phyloP scores from a whole-genome alignment of 306 rosid species.

The Inga leiocalycina region DNA sequence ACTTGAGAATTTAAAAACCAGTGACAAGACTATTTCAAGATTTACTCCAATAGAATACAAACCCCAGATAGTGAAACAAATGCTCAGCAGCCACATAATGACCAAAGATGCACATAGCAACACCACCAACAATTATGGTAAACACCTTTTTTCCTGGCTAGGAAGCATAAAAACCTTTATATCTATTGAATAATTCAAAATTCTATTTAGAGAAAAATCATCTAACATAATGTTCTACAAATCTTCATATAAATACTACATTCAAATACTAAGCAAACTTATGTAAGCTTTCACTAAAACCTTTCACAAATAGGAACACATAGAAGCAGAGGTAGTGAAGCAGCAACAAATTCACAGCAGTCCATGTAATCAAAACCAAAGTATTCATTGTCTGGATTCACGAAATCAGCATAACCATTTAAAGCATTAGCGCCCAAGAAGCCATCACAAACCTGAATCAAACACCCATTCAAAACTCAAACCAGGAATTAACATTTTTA shows the following conservation, averaged over 20 bases:
- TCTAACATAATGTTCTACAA: conserved; percentile 35
- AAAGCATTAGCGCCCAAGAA: conserved; percentile 81
- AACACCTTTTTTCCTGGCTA: conserved; percentile 30
- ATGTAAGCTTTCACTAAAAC: conserved; percentile 47
- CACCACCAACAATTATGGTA: conserved; percentile 18
- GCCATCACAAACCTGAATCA: conserved; percentile 85
- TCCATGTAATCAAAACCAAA: conserved; percentile 78
- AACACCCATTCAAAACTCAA: conserved; percentile 61
- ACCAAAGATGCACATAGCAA: conserved; percentile 32
- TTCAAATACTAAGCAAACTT: conserved; percentile 42
- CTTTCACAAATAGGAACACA: conserved; percentile 52
- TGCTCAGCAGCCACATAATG: conserved; percentile 21
- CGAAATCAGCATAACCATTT: conserved; percentile 83
- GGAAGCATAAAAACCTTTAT: conserved; percentile 36
- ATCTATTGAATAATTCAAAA: conserved; percentile 30
- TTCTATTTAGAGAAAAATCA: conserved; percentile 21
- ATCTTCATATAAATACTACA: conserved; percentile 51
- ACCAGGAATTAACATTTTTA: conserved; percentile 42
- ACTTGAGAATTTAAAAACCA: neutral
- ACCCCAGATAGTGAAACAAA: neutral
- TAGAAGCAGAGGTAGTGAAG: conserved; percentile 72
- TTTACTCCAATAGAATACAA: neutral
- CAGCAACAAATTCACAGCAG: conserved; percentile 81
- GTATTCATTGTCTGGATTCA: conserved; percentile 81
- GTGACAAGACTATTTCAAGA: neutral